Evolutionary conservation across 2,329 filamentous ascomycete genomes (phyloP), one percentile per base, ranked within the genome.

Genomic region (Dryadomyces quercus-mongolicae): DNA sequence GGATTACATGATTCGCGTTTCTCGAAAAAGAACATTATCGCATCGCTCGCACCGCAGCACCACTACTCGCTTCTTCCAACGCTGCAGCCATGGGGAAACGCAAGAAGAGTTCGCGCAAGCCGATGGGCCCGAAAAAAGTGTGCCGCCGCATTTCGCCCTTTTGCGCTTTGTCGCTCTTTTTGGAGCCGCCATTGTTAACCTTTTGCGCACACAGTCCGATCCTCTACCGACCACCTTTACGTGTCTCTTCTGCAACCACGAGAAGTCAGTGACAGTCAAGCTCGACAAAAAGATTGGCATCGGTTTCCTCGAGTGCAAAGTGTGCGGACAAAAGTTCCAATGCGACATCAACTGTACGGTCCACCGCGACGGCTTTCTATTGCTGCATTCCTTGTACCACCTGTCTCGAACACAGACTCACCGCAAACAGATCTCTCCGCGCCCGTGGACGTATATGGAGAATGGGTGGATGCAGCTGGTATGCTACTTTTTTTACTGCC

Each of bases 211-310:
- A 57, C 61, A 86, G 83, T 72, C 78, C 67, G 86, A 91, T 62
- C 80, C 82, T 44, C 77, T 93, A 18, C 78, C 85, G 3, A 91
- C 88, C 2, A 81, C 82, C n/a, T 98, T 98, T 70, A 88, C 91
- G 55, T 98, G 93, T 67, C 83, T 98, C 48, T 98, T 98, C 73
- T 98, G 93, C 77, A 97, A 96, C 68, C 91, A 97, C 71, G 93
- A 97, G 67, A 93, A 89, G 61, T 88, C 91, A 0, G 88, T 98
- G 52, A 79, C 82, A 31, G 87, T 96, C 61, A 93, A 94, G 70
- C 78, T 98, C 51, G 90, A 98, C 67, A 95, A 95, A 76, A 97
- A 97, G 68, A 76, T 82, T 31, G 89, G 89, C 52, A 79, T 95
- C 42, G 93, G 92, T 49, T 81, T 86, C 57, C 76, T 98, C 25